These are phyloP conservation scores for Sechiopsis laciniata DNA, from an alignment of 306 rosid species.

Conservation along the genomic window DNA sequence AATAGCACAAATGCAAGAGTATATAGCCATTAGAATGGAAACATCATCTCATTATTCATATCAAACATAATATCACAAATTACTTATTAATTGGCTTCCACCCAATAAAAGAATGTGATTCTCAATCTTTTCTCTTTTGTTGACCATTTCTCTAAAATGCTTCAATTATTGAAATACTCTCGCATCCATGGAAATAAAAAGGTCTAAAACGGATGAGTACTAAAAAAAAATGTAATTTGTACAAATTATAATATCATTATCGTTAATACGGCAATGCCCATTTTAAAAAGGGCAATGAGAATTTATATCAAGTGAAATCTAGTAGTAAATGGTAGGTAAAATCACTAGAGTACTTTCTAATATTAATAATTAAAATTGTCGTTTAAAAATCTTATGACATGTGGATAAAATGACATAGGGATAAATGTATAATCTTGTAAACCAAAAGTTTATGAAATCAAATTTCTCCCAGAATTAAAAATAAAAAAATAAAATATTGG, in stretches of 20 bases:
- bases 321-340: no score
- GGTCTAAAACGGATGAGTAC: not conserved
- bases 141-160: not conserved
- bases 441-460: no score
- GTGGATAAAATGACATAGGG: no score
- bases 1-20: not conserved
- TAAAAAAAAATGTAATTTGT: not conserved
- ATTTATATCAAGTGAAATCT: no score
- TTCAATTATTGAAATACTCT: not conserved
- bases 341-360: not conserved
- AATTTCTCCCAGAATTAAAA: no score
- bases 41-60: slow-evolving; percentile 14
- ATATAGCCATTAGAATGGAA: not conserved
- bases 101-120: slow-evolving; percentile 19
- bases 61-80: slow-evolving; percentile 2
- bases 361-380: no score
- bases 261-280: not conserved
- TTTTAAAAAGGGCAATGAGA: no score
- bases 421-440: no score
- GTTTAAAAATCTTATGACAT: no score
- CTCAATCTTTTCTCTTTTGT: slow-evolving; percentile 12
- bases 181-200: not conserved
- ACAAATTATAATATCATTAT: not conserved
- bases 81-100: slow-evolving; percentile 16
- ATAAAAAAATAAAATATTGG: not conserved